Conservation (phyloP, 441 rosid species). For the Eutrema salsugineum region DNA sequence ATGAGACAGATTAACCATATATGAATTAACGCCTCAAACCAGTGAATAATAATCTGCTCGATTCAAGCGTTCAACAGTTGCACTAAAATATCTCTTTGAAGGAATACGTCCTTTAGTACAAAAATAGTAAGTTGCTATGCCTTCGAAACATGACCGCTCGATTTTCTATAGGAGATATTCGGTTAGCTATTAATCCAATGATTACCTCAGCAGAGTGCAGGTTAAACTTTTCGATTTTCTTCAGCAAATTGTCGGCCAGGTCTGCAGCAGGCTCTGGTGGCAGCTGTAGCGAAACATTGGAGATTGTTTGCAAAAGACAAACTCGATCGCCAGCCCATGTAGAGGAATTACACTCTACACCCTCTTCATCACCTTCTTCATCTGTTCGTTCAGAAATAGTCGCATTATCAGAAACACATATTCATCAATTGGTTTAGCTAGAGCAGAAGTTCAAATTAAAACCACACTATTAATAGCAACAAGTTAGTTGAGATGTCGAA, state of each 20-base stretch:
- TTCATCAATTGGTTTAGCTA: neutral
- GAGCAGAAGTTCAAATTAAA: neutral
- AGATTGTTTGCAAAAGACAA: slow-evolving; percentile 88
- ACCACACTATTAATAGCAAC: neutral
- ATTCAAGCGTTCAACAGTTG: neutral
- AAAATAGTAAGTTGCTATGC: neutral
- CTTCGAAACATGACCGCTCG: neutral
- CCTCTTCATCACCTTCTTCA: slow-evolving; percentile 38
- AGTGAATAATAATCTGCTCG: slow-evolving; percentile 1
- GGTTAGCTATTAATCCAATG: neutral
- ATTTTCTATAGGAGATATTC: neutral
- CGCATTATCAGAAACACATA: neutral
- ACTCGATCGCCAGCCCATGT: slow-evolving; percentile 95
- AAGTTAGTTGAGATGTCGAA: neutral
- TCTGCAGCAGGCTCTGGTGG: slow-evolving; percentile 88
- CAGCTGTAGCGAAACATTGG: slow-evolving; percentile 85
- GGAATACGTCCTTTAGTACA: neutral
- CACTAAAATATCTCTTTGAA: neutral
- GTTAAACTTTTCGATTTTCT: slow-evolving; percentile 76
- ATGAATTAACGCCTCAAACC: neutral
- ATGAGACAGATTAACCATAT: neutral
- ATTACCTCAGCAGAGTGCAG: slow-evolving; percentile 94
- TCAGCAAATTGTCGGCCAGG: slow-evolving; percentile 81
- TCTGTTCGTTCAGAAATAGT: slow-evolving; percentile 24
- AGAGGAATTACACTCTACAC: slow-evolving; percentile 51